These are phyloP conservation scores for Epichloe gansuensis DNA, from an alignment of 2,329 filamentous ascomycete genomes.

Conservation along the genomic window DNA sequence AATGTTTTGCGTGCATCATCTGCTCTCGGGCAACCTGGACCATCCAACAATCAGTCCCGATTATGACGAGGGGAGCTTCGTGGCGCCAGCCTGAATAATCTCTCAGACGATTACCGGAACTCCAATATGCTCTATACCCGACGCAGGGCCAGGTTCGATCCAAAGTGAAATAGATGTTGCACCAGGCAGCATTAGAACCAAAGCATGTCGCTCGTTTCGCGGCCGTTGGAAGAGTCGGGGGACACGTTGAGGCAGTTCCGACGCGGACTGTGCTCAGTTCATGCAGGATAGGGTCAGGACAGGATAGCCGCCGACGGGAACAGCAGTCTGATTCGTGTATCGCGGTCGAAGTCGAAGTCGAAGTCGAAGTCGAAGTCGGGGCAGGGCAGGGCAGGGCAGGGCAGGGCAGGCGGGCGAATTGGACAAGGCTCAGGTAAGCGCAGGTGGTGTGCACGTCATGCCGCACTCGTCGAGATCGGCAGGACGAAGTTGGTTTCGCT, in stretches of 20 bases:
- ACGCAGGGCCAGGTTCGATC: background rate
- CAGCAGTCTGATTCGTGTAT: background rate
- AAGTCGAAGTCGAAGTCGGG: no score
- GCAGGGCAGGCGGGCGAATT: background rate
- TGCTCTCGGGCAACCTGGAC: background rate
- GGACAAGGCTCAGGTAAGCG: background rate
- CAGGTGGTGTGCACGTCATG: background rate
- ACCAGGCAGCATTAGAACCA: background rate
- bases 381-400: no score
- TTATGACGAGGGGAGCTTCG: background rate
- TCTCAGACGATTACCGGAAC: slow-evolving; percentile 1
- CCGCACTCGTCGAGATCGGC: background rate
- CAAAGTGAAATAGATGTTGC: background rate
- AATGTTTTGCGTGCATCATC: slow-evolving; percentile 2
- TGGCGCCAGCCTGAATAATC: background rate
- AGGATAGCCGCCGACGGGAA: background rate
- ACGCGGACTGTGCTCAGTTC: background rate
- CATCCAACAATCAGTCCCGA: background rate
- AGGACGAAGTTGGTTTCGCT: background rate
- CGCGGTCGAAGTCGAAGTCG: background rate
- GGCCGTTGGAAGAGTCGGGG: background rate
- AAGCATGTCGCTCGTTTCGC: slow-evolving; percentile 1
- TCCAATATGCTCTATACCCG: background rate
- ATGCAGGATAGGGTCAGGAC: background rate
- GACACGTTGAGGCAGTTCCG: background rate